phyloP scores from a whole-genome alignment of 805 yeast species.

The Wickerhamomyces bovis region DNA sequence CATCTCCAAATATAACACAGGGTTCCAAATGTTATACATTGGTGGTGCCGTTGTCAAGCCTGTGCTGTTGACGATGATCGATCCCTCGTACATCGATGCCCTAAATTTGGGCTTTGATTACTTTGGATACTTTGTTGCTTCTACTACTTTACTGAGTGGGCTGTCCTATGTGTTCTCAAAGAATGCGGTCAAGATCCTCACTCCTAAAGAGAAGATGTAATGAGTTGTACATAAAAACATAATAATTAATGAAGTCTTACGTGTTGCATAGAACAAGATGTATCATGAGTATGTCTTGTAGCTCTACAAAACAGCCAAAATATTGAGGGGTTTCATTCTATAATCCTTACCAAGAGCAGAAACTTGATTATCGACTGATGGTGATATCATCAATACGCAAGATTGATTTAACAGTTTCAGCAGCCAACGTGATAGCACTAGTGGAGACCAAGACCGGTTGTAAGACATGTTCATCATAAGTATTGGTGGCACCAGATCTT shows the following conservation, averaged over 20 bases:
- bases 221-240: background rate
- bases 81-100: conserved; percentile 22
- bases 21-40: conserved; percentile 85
- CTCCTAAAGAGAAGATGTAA: conserved; percentile 4
- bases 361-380: conserved; percentile 64
- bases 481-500: conserved; percentile 88
- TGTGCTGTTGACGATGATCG: conserved; percentile 33
- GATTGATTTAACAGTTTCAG: conserved; percentile 94
- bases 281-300: background rate
- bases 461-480: conserved; percentile 87
- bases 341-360: background rate
- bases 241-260: background rate
- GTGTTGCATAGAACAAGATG: background rate
- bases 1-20: conserved; percentile 85
- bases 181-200: conserved; percentile 57
- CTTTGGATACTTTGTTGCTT: conserved; percentile 51
- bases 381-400: conserved; percentile 96
- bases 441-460: conserved; percentile 95
- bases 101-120: conserved; percentile 24
- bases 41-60: conserved; percentile 58
- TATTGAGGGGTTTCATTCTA: background rate
- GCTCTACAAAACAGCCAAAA: background rate
- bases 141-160: conserved; percentile 76
- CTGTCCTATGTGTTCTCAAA: conserved; percentile 66
- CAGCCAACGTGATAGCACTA: conserved; percentile 89